phyloP scores from a whole-genome alignment of 2,329 filamentous ascomycete species.

The Gnomoniopsis sp. region DNA sequence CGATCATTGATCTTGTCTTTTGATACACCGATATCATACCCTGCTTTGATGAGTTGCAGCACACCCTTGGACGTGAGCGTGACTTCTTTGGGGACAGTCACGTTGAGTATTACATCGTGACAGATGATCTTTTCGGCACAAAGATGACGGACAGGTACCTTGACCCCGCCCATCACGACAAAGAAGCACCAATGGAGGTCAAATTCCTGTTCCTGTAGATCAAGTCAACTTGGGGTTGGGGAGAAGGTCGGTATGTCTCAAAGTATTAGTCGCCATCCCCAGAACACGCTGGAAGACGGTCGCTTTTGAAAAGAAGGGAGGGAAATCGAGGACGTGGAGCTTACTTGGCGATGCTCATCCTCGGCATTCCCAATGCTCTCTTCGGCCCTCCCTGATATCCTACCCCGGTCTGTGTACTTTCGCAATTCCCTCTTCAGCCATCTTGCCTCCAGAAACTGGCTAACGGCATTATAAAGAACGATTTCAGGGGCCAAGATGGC shows the following conservation, averaged over 20 bases:
- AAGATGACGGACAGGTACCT: neutral
- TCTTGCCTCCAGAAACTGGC: constrained; percentile 9
- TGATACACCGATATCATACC: neutral
- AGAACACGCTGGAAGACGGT: no score
- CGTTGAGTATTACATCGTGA: neutral
- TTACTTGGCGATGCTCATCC: neutral
- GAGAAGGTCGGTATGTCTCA: no score
- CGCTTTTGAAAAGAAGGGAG: no score
- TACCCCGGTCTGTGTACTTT: neutral
- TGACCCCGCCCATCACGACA: neutral
- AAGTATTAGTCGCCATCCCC: no score
- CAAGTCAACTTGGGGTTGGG: no score
- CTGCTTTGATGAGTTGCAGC: neutral
- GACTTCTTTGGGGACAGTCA: neutral
- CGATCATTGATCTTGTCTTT: neutral
- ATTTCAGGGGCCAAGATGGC: constrained; percentile 12
- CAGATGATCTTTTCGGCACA: neutral
- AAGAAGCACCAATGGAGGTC: constrained; percentile 2
- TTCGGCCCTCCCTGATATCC: neutral
- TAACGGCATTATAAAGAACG: constrained; percentile 4
- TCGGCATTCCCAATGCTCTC: neutral
- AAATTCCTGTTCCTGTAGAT: no score
- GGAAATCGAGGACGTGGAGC: no score
- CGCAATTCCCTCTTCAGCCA: neutral
- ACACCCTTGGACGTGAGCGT: neutral